Conservation (phyloP, 495 filamentous ascomycete species). For the Copromyces sp. region DNA sequence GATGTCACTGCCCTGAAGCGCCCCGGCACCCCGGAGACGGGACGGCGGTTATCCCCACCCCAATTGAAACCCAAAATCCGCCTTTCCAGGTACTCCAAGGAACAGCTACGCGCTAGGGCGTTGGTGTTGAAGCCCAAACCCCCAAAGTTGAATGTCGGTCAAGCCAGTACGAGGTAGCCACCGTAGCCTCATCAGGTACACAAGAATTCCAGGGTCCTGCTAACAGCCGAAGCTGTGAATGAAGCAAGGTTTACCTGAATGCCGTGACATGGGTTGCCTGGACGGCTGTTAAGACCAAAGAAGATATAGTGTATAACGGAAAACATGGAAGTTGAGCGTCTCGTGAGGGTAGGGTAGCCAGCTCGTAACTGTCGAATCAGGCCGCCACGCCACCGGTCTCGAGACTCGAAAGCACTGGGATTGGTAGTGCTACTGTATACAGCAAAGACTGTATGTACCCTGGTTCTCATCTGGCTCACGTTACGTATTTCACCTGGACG, state of each 20-base stretch:
- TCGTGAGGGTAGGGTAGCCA: neutral
- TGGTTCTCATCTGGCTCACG: neutral
- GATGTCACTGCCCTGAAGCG: neutral
- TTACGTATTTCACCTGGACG: neutral
- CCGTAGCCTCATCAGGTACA: neutral
- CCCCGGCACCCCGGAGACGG: neutral
- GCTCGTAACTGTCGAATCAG: slow-evolving; percentile 4
- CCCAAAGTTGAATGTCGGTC: neutral
- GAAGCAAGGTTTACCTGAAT: neutral
- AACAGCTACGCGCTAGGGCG: neutral
- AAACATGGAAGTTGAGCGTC: neutral
- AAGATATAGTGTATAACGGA: neutral
- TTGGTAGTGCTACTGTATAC: neutral
- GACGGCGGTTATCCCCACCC: neutral
- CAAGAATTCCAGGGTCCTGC: neutral
- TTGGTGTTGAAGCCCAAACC: neutral
- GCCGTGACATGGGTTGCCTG: neutral
- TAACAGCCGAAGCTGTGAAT: neutral
- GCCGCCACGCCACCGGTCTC: slow-evolving; percentile 11
- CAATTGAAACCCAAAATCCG: neutral
- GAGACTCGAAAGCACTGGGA: neutral
- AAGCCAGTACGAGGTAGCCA: neutral
- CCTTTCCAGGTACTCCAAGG: neutral
- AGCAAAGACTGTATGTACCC: neutral
- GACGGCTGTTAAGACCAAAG: neutral